phyloP scores from a whole-genome alignment of 148 eudicot species.

The Silene uniflora region DNA sequence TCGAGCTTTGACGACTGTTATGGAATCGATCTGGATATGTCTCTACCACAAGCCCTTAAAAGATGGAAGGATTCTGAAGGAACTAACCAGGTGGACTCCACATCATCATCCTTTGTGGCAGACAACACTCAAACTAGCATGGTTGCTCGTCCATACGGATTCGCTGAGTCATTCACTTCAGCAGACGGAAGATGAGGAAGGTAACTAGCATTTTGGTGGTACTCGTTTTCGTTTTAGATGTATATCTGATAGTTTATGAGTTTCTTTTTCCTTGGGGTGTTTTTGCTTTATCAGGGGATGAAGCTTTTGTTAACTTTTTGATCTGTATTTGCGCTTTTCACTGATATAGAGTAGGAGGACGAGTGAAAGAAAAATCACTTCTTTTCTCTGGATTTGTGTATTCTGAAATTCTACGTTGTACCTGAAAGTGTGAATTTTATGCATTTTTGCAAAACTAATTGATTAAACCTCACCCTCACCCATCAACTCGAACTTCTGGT shows the following conservation, averaged over 20 bases:
- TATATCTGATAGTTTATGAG: constrained; percentile 21
- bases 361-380: neutral
- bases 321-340: constrained; percentile 1
- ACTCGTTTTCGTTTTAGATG: constrained; percentile 15
- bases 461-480: neutral
- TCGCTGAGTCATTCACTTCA: constrained; percentile 86
- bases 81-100: constrained; percentile 48
- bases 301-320: constrained; percentile 12
- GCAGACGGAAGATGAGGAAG: constrained; percentile 63
- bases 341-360: neutral
- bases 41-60: constrained; percentile 83
- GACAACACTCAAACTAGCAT: constrained; percentile 84
- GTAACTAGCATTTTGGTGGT: constrained; percentile 1
- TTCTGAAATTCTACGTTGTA: neutral
- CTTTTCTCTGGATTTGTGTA: constrained; percentile 10
- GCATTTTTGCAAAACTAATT: neutral
- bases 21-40: constrained; percentile 80
- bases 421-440: neutral
- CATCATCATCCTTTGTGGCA: constrained; percentile 65
- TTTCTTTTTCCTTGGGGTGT: neutral
- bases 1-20: constrained; percentile 59
- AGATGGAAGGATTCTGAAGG: constrained; percentile 90
- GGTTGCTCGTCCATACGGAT: constrained; percentile 78
- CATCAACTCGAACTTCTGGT: neutral
- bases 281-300: neutral